Evolutionary conservation across 2,329 filamentous ascomycete species (phyloP), one percentile per base, ranked within the genome.

Genomic region (Penicillium brevicompactum): DNA sequence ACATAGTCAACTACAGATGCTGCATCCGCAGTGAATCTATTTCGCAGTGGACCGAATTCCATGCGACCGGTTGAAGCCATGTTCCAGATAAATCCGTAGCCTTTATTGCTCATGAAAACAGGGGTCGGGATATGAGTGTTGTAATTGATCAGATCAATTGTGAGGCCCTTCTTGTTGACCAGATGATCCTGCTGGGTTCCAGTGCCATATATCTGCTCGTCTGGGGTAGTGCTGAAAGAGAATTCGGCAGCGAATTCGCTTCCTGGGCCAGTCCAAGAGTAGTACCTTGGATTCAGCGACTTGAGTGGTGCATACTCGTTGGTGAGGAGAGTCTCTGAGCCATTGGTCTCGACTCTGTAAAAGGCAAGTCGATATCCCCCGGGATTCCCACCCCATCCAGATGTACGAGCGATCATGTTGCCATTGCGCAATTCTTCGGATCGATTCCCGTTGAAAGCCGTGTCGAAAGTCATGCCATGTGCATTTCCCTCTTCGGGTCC

Each of bases 81-180:
- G 58, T 87, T 87, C 85, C 85, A 87, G 0, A 87, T 69, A 2
- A 87, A 73, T 0, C 84, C 84, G 60, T 87, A 87, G 0, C 84
- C 84, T 1, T 76, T 73, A 7, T 78, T 82, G 0, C 81, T 84
- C 2, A 87, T 68, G 1, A 80, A 78, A 60, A 87, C 86, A 0
- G 85, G 84, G 0, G 87, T 80, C 38, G 78, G 84, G 7, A 84
- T 84, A 65, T 87, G 84, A 0, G 82, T 85, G 63, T 87, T 87
- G n/a, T 84, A 79, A 32, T 87, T 85, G 2, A 85, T 81, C 7
- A 87, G 76, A 65, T 87, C 85, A 1, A 87, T 70, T 47, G 86
- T 83, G 1, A 74, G 67, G 0, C 84, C 84, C 60, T 87, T 87
- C 43, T 87, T 75, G 64, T 87, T 77, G 7, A 87, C 74, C 51